Evolutionary conservation across 139 green algal species (phyloP).

Genomic region (Micractinium sp.): DNA sequence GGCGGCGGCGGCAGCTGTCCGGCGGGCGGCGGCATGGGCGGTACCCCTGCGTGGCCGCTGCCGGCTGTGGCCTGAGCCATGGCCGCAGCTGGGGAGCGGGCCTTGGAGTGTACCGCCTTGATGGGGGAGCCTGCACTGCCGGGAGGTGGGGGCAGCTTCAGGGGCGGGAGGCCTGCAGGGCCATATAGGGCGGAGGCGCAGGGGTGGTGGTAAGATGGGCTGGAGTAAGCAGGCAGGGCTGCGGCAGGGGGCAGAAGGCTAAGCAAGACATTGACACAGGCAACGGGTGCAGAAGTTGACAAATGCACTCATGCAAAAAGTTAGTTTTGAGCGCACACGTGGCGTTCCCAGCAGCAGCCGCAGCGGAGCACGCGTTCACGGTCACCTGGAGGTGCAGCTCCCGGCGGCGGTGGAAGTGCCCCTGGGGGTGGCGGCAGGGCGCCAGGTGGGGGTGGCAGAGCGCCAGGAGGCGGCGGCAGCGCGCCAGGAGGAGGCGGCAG

Average conservation of each 20-base stretch:
- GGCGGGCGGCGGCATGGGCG: neutral
- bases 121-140: slow-evolving; percentile 1
- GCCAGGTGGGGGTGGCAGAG: neutral
- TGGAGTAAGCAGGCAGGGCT: neutral
- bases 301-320: too few species aligned
- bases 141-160: slow-evolving; percentile 18
- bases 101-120: slow-evolving; percentile 2
- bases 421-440: neutral
- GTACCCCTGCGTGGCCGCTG: neutral
- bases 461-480: neutral
- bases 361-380: neutral
- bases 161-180: slow-evolving; percentile 7
- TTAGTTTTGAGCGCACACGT: too few species aligned
- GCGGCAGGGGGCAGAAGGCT: neutral
- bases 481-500: neutral
- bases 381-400: neutral
- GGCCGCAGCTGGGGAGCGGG: neutral
- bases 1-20: neutral
- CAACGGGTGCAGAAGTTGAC: neutral
- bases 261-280: neutral
- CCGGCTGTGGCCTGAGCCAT: too few species aligned
- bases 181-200: neutral
- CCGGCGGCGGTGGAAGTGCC: neutral
- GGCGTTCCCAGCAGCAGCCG: neutral
- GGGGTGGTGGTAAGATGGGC: neutral